Conservation (phyloP, 2,329 filamentous ascomycete genomes). For the Cladosporium austrohemisphaericum region DNA sequence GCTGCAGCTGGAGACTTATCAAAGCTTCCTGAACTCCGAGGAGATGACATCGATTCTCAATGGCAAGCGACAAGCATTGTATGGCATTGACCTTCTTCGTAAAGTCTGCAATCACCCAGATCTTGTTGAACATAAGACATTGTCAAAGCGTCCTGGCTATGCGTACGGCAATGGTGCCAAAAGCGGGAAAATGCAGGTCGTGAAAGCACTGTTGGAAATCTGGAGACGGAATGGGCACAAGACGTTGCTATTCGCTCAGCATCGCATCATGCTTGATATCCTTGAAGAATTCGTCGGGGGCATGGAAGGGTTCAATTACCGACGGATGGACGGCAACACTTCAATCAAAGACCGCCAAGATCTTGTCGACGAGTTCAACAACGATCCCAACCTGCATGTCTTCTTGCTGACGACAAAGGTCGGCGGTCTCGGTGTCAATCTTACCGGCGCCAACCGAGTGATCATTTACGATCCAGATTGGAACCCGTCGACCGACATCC, state of each 20-base stretch:
- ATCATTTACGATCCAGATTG: slow-evolving; percentile 99
- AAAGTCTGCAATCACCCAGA: slow-evolving; percentile 99
- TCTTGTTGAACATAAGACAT: slow-evolving; percentile 64
- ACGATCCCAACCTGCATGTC: slow-evolving; percentile 70
- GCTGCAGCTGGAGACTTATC: slow-evolving; percentile 74
- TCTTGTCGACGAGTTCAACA: slow-evolving; percentile 92
- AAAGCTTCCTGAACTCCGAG: slow-evolving; percentile 73
- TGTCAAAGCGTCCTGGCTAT: slow-evolving; percentile 60
- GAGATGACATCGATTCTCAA: slow-evolving; percentile 81
- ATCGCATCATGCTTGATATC: slow-evolving; percentile 92
- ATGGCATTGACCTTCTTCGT: slow-evolving; percentile 83
- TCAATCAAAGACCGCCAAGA: slow-evolving; percentile 82
- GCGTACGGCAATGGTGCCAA: slow-evolving; percentile 73
- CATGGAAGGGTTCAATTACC: slow-evolving; percentile 67
- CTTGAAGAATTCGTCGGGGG: slow-evolving; percentile 73
- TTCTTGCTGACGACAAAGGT: slow-evolving; percentile 96
- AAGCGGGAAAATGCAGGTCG: slow-evolving; percentile 94
- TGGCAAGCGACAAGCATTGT: slow-evolving; percentile 73
- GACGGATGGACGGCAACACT: slow-evolving; percentile 92
- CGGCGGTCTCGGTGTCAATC: slow-evolving; percentile 86
- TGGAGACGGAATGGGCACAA: slow-evolving; percentile 95
- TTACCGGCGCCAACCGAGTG: slow-evolving; percentile 91
- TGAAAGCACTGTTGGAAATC: slow-evolving; percentile 78
- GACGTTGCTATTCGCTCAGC: slow-evolving; percentile 86
- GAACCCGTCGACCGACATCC: slow-evolving; percentile 95